Evolutionary conservation across 2,329 filamentous ascomycete species (phyloP), one percentile per base, ranked within the genome.

Genomic region (Cladosporium sp.): DNA sequence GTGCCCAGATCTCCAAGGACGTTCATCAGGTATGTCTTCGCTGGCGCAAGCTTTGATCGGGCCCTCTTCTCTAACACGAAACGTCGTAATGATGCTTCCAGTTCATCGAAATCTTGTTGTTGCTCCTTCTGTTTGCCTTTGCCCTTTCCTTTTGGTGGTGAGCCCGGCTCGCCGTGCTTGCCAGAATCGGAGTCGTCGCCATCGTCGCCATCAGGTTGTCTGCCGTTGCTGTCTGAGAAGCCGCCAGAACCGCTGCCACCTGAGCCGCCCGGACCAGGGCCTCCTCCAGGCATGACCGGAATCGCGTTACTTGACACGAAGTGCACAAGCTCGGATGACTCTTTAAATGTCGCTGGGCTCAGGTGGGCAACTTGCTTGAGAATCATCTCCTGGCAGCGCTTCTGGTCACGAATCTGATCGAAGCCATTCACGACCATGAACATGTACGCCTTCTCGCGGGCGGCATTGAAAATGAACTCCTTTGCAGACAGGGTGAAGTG

Each of bases 361-460:
- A 99, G 84, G 29, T 88, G 88, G 58, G 86, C 84, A 18, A 99
- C 89, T 78, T 98, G 94, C 72, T 97, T 93, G 66, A 99, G 78
- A 59, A 99, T 95, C 87, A 92, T 91, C 75, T 95, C 92, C 77
- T 97, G 87, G 77, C 94, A 98, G 66, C 94, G 86, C 67, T 92
- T 85, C 81, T 97, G 95, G 78, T 98, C 93, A 69, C 90, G 86
- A 72, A 99, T 98, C 67, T 91, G 90, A 78, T 99, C 95, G 73
- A 93, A 99, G 21, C 94, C 93, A 76, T 99, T 99, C 70, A 99
- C 95, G 16, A 99, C 95, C 78, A 99, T 96, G 78, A 99, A 99
- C 68, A 99, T 93, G 76, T 99, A 99, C 0, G 95, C 94, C 80
- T 99, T 99, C 75, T 99, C 95, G 49, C 94, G 88, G 0, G 95